Evolutionary conservation across 2,329 filamentous ascomycete genomes (phyloP).

Genomic region (Colletotrichum horii): DNA sequence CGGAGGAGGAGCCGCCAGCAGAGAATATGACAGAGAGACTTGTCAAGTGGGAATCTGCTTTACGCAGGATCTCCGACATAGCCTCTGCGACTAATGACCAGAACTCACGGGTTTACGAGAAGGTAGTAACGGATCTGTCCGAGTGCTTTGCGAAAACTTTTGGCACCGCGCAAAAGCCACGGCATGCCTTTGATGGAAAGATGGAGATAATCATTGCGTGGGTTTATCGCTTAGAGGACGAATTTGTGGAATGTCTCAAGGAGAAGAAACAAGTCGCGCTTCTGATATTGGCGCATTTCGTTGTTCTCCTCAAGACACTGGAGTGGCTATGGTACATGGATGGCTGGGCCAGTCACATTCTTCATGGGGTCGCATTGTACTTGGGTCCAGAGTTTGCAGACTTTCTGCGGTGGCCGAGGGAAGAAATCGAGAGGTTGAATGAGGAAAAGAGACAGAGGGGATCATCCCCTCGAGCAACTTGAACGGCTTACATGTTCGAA

Average conservation of each 20-base stretch:
- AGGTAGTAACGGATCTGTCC: background rate
- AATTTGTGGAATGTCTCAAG: conserved; percentile 13
- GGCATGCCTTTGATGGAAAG: background rate
- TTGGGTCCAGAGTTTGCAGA: background rate
- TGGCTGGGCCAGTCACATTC: conserved; percentile 23
- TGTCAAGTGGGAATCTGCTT: conserved; percentile 19
- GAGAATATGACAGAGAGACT: background rate
- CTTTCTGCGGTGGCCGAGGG: conserved; percentile 26
- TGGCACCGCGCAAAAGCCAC: conserved; percentile 6
- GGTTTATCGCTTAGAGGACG: conserved; percentile 14
- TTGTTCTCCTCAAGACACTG: conserved; percentile 19
- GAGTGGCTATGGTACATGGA: conserved; percentile 24
- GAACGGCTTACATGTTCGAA: background rate
- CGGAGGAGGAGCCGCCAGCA: background rate
- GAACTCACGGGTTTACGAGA: background rate
- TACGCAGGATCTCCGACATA: conserved; percentile 4
- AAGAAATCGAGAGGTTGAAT: conserved; percentile 23
- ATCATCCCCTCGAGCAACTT: background rate
- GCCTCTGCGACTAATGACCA: background rate
- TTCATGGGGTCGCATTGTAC: conserved; percentile 1
- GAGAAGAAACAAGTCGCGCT: conserved; percentile 14
- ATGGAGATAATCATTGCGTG: conserved; percentile 20
- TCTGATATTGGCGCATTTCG: conserved; percentile 23
- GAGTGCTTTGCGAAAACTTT: conserved; percentile 9
- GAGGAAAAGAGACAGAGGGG: background rate